Evolutionary conservation across 331 rosid species (phyloP), one percentile per base, ranked within the genome.

Genomic region (Dryas integrifolia): DNA sequence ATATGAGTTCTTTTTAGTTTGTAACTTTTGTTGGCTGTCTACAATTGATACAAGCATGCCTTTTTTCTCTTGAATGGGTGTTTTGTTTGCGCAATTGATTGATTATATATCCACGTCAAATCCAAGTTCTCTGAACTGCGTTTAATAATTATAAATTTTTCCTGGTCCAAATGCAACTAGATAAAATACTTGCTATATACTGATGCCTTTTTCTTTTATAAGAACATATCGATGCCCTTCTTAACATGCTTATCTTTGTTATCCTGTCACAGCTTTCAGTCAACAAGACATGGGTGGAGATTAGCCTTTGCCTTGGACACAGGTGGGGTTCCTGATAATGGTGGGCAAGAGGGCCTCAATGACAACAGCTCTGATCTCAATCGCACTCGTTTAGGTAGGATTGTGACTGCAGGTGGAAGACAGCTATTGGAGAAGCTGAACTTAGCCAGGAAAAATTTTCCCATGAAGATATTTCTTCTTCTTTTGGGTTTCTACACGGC

Each of bases 401-500:
- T 91, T 82, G 85, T 89, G 73, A 78, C 75, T 59, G 92, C 96
- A 67, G 97, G 88, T 47, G 97, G 97, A 52, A 89, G 82, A 81
- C 95, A 87, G 78, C 86, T 94, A 53, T 75, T 94, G 68, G 88
- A 84, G 75, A 94, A 91, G 87, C 86, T 94, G 67, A 94, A 89
- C 70, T 83, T 86, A 4, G 91, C 96, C 16, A 83, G 98, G 72
- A 94, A 84, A 83, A 94, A 94, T 79, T 50, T 94, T 40, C 97
- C 98, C 4, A 78, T 84, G 96, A 94, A 94, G 81, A 46, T 89
- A 83, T 91, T 94, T 85, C 84, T 94, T 73, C 87, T 94, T 76
- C 97, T 94, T 73, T 78, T 94, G 78, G 98, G 98, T 72, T 91
- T 94, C 96, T 94, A 94, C 84, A 94, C 98, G 0, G 98, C 98